Evolutionary conservation across 768 basidiomycete genomes (phyloP).

Genomic region (Auricularia sp.): DNA sequence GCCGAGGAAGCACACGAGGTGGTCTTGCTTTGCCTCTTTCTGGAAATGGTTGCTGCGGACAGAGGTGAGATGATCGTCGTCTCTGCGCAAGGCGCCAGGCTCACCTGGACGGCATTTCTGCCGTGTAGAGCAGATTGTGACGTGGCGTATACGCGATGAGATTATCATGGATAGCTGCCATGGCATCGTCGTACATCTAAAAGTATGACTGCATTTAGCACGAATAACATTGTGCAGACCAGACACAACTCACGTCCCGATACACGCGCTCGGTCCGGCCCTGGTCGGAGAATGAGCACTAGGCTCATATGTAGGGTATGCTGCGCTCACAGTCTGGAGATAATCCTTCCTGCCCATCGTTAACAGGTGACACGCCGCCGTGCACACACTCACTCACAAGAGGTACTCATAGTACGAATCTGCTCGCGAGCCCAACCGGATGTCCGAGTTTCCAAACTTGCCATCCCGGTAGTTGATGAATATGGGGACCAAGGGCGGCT

Average conservation of each 20-base stretch:
- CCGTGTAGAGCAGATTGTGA: conserved; percentile 61
- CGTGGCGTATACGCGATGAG: conserved; percentile 56
- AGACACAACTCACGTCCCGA: conserved; percentile 42
- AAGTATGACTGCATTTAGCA: not conserved
- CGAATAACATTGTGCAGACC: not conserved
- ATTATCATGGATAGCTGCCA: conserved; percentile 67
- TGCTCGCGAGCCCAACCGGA: conserved; percentile 83
- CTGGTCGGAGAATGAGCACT: conserved; percentile 22
- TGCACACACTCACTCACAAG: conserved; percentile 35
- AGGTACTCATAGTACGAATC: conserved; percentile 94
- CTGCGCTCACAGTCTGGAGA: conserved; percentile 56
- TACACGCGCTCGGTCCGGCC: conserved; percentile 62
- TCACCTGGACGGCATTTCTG: conserved; percentile 63
- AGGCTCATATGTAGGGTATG: not conserved
- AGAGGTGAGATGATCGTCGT: not conserved
- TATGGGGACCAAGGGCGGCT: conserved; percentile 73
- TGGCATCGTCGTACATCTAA: conserved; percentile 87
- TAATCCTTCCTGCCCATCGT: conserved; percentile 49
- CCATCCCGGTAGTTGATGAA: conserved; percentile 64
- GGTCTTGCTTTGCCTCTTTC: conserved; percentile 64
- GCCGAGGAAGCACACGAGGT: conserved; percentile 90
- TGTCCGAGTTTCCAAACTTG: conserved; percentile 51
- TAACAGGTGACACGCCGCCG: not conserved
- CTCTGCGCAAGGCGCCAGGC: conserved; percentile 18
- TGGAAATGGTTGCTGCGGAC: not conserved